Conservation (phyloP, 2,329 filamentous ascomycete genomes). For the Fusarium odoratissimum region DNA sequence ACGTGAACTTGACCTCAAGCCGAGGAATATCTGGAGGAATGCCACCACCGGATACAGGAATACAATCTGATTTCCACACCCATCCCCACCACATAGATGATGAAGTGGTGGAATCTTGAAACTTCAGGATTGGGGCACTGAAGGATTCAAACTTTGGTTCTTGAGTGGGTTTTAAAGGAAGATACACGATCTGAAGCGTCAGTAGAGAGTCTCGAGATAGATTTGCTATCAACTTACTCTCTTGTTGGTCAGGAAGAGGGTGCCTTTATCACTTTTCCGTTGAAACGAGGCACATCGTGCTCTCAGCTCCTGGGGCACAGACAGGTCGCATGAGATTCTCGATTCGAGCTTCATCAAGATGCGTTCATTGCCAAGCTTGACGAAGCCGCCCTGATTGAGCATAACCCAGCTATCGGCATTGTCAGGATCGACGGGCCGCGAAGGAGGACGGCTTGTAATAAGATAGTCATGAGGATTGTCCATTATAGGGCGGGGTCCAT, state of each 20-base stretch:
- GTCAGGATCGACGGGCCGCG: constrained; percentile 61
- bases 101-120: constrained; percentile 83
- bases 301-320: constrained; percentile 73
- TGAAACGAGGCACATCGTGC: constrained; percentile 72
- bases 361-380: constrained; percentile 85
- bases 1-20: constrained; percentile 85
- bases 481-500: constrained; percentile 52
- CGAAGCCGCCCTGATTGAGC: constrained; percentile 82
- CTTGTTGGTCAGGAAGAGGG: constrained; percentile 85
- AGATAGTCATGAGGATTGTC: constrained; percentile 57
- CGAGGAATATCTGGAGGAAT: constrained; percentile 79
- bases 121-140: constrained; percentile 86
- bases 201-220: constrained; percentile 1
- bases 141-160: constrained; percentile 80
- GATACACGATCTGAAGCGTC: constrained; percentile 79
- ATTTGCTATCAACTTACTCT: constrained; percentile 66
- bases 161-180: constrained; percentile 76
- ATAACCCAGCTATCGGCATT: constrained; percentile 83
- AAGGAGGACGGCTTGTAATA: constrained; percentile 51
- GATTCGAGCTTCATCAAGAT: constrained; percentile 83
- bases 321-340: constrained; percentile 80
- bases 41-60: constrained; percentile 84
- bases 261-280: constrained; percentile 78
- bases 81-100: constrained; percentile 94
- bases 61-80: constrained; percentile 84